Percentiles rank a stretch among this genome's conserved stretches.
Conservation (phyloP, 2,329 filamentous ascomycete species). For the Ceratocystis colombiana region DNA sequence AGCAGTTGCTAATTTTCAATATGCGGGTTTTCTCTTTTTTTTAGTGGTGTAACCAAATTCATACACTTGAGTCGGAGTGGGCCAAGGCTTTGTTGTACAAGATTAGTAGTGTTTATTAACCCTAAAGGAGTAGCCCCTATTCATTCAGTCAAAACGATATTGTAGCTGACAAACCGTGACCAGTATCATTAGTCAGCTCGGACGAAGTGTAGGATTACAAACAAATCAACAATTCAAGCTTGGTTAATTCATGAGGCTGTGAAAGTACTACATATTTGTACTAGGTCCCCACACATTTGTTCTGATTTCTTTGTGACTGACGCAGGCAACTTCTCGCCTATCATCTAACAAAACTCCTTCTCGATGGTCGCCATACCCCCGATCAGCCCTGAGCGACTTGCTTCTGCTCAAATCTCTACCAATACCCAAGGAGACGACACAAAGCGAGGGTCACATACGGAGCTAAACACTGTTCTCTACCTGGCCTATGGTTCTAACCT, state of each 20-base stretch:
- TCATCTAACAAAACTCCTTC: background rate
- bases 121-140: background rate
- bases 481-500: conserved; percentile 92
- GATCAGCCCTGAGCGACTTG: conserved; percentile 36
- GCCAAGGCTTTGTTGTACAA: background rate
- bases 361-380: conserved; percentile 15
- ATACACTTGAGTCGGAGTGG: background rate
- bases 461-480: conserved; percentile 53
- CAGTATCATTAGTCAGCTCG: background rate
- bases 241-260: background rate
- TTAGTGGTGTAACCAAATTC: background rate
- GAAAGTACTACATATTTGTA: background rate
- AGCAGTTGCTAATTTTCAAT: background rate
- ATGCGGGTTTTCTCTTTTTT: background rate
- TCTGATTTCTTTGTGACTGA: background rate
- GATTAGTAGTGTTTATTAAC: background rate
- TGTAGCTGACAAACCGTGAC: background rate
- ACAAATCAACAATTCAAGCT: background rate
- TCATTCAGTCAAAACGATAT: background rate
- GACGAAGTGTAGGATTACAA: background rate
- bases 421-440: conserved; percentile 27
- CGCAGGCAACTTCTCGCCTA: background rate
- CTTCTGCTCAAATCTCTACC: conserved; percentile 28
- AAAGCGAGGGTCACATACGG: conserved; percentile 10
- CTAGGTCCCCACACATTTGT: background rate